Conservation (phyloP, 805 yeast genomes). For the Metschnikowia cubensis region DNA sequence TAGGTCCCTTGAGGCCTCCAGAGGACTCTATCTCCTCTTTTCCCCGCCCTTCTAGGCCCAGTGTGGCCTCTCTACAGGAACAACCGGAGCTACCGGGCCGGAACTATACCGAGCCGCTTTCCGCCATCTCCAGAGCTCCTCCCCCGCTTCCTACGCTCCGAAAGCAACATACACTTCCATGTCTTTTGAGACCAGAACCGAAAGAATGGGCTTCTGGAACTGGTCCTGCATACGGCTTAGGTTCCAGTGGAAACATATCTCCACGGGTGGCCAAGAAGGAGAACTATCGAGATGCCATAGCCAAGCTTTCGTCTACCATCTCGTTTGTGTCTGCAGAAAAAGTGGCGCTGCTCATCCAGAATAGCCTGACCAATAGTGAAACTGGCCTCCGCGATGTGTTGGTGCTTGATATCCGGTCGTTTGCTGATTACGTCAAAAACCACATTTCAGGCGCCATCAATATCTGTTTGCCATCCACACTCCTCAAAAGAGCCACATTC, state of each 20-base stretch:
- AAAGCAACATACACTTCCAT: conserved; percentile 13
- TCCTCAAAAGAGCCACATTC: conserved; percentile 71
- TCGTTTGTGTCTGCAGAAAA: conserved; percentile 15
- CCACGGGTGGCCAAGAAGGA: conserved; percentile 8
- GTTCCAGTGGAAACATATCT: not conserved
- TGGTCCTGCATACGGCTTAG: not conserved
- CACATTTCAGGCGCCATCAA: conserved; percentile 64
- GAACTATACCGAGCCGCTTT: not conserved
- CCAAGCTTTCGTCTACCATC: conserved; percentile 21
- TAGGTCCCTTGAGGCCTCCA: not conserved
- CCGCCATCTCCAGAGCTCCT: not conserved
- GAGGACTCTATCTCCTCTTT: too few relatives aligned
- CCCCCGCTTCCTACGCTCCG: conserved; percentile 7
- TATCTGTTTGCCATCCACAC: conserved; percentile 85
- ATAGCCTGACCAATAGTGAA: conserved; percentile 4
- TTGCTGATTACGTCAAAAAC: conserved; percentile 59
- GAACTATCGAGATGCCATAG: conserved; percentile 21
- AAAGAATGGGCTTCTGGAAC: not conserved
- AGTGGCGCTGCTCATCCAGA: conserved; percentile 15
- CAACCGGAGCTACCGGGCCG: not conserved
- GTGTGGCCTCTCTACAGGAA: conserved; percentile 13
- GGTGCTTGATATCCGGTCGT: conserved; percentile 78
- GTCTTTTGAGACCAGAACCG: not conserved
- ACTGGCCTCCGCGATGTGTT: conserved; percentile 25
- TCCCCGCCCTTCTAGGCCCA: conserved; percentile 8